Conservation (phyloP, 352 stramenopile genomes). For the Plasmopara viticola region DNA sequence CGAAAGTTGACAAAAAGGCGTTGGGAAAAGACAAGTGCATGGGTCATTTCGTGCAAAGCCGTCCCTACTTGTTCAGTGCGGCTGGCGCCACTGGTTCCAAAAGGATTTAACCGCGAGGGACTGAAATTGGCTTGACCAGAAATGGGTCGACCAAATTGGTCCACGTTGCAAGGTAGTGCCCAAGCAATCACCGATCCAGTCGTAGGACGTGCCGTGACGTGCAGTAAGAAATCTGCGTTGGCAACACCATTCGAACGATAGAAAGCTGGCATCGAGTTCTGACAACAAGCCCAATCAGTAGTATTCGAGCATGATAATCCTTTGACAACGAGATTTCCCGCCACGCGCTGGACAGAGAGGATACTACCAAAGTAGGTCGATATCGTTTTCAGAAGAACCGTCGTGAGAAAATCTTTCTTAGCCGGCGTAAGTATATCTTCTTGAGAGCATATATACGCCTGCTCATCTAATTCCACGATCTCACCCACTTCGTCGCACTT, state of each 20-base stretch:
- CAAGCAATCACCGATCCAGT: slow-evolving; percentile 67
- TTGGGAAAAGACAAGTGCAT: slow-evolving; percentile 72
- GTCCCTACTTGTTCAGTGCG: slow-evolving; percentile 63
- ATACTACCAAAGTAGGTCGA: slow-evolving; percentile 49
- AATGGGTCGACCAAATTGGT: slow-evolving; percentile 71
- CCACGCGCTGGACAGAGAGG: slow-evolving; percentile 59
- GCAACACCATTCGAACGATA: slow-evolving; percentile 48
- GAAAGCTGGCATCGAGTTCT: slow-evolving; percentile 32
- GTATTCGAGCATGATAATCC: slow-evolving; percentile 40
- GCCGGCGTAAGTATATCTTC: slow-evolving; percentile 54
- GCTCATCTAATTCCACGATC: slow-evolving; percentile 40
- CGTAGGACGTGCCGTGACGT: slow-evolving; percentile 69
- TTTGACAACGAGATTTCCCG: slow-evolving; percentile 56
- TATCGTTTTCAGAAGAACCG: slow-evolving; percentile 61
- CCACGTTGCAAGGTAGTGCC: slow-evolving; percentile 73
- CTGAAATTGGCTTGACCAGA: slow-evolving; percentile 82
- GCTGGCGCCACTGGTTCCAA: slow-evolving; percentile 26
- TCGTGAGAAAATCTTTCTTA: slow-evolving; percentile 64
- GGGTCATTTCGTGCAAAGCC: slow-evolving; percentile 76
- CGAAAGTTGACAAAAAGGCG: slow-evolving; percentile 56
- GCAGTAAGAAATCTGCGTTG: slow-evolving; percentile 69
- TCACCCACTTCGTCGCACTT: slow-evolving; percentile 49
- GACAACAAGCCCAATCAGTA: slow-evolving; percentile 64
- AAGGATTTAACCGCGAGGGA: slow-evolving; percentile 46
- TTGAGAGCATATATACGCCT: slow-evolving; percentile 41